These are phyloP conservation scores for Populus davidiana DNA, from an alignment of 345 rosid species.

Conservation along the genomic window DNA sequence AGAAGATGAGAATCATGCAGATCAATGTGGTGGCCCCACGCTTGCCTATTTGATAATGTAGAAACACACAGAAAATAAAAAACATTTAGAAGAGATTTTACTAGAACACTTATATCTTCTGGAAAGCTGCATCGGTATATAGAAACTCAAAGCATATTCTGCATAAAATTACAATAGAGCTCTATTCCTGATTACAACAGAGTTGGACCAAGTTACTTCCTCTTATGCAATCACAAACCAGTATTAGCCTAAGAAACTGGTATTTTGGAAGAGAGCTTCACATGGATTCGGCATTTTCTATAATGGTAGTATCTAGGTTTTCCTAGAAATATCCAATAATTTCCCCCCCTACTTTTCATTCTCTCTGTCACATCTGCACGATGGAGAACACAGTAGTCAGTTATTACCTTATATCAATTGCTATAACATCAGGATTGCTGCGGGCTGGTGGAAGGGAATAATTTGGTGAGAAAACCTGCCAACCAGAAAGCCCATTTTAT, in stretches of 20 bases:
- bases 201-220: too few relatives aligned
- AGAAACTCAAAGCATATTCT: neutral
- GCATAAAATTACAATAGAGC: neutral
- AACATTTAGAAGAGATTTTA: neutral
- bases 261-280: too few relatives aligned
- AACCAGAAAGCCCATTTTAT: neutral
- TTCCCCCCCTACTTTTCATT: neutral
- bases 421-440: conserved; percentile 42
- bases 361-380: neutral
- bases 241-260: too few relatives aligned
- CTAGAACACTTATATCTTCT: neutral
- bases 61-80: neutral
- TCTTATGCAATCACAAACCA: too few relatives aligned
- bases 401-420: conserved; percentile 57
- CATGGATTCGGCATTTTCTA: neutral
- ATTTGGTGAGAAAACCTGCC: conserved; percentile 61
- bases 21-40: conserved; percentile 53
- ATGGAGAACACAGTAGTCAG: neutral
- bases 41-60: conserved; percentile 40
- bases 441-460: conserved; percentile 48
- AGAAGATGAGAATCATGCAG: conserved; percentile 55
- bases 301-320: neutral
- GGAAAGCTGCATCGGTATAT: neutral
- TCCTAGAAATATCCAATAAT: neutral
- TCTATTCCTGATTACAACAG: neutral